These are phyloP conservation scores for Kodamaea plutei DNA, from an alignment of 1,139 yeast species.

Conservation along the genomic window DNA sequence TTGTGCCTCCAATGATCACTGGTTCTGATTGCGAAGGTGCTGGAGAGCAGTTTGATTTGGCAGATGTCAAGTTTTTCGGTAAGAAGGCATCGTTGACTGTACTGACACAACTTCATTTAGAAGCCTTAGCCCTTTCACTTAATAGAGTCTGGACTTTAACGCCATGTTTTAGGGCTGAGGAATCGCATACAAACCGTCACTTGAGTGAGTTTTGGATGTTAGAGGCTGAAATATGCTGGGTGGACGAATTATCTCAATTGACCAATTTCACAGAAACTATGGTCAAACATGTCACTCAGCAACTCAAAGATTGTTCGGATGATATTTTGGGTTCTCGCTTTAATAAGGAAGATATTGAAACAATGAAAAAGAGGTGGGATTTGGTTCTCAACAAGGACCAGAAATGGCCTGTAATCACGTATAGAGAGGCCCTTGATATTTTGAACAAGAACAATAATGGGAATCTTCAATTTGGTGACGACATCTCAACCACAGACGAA, in stretches of 20 bases:
- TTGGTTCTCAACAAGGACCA: constrained; percentile 27
- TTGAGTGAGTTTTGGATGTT: constrained; percentile 97
- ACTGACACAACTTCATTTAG: constrained; percentile 88
- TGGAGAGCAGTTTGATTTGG: constrained; percentile 74
- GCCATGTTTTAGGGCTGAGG: constrained; percentile 94
- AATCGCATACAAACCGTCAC: constrained; percentile 87
- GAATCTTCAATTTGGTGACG: constrained; percentile 59
- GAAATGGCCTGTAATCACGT: constrained; percentile 71
- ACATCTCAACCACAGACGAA: constrained; percentile 82
- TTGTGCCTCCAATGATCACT: constrained; percentile 81
- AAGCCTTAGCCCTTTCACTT: constrained; percentile 70
- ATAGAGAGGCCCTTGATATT: constrained; percentile 63
- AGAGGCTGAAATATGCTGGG: constrained; percentile 82
- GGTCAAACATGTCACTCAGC: constrained; percentile 52
- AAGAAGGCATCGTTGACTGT: constrained; percentile 73
- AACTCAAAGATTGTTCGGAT: constrained; percentile 31
- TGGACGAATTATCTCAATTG: constrained; percentile 54
- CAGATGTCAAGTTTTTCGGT: constrained; percentile 54
- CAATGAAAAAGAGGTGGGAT: constrained; percentile 18
- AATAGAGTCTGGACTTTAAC: constrained; percentile 83
- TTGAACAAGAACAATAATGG: constrained; percentile 34
- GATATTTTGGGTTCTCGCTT: constrained; percentile 43
- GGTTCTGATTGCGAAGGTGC: constrained; percentile 97
- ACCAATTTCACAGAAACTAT: constrained; percentile 65
- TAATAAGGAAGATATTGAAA: constrained; percentile 27